Percentiles rank a stretch among this genome's conserved stretches.
phyloP scores from a whole-genome alignment of 176 grass and related monocot species.

The Paspalum notatum region DNA sequence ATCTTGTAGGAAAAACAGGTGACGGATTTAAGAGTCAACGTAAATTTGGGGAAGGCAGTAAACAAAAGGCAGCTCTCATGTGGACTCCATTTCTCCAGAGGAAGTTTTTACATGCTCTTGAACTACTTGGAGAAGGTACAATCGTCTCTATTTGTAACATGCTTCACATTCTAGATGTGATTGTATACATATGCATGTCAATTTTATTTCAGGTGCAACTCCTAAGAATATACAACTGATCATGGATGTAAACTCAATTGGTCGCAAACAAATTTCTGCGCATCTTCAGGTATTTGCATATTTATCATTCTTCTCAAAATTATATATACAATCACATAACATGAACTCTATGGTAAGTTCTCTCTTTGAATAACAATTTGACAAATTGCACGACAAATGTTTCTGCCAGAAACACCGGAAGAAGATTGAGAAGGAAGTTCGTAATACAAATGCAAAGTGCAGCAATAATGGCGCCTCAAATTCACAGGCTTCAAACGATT shows the following conservation, averaged over 20 bases:
- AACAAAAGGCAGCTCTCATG: constrained; percentile 8
- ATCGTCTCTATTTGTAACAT: neutral
- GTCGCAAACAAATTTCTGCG: constrained; percentile 30
- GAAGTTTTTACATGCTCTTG: constrained; percentile 35
- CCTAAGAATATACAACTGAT: constrained; percentile 34
- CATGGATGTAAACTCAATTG: constrained; percentile 28
- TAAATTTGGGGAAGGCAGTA: neutral
- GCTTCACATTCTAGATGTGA: neutral
- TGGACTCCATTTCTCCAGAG: constrained; percentile 41
- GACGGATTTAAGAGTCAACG: neutral
- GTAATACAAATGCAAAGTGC: neutral
- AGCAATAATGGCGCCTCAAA: neutral
- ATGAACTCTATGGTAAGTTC: neutral
- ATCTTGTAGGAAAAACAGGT: neutral
- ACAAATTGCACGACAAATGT: neutral
- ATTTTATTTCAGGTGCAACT: constrained; percentile 33
- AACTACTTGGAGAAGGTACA: constrained; percentile 44
- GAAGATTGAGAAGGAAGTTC: neutral
- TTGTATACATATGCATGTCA: neutral
- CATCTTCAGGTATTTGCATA: constrained; percentile 36
- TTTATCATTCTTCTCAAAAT: neutral
- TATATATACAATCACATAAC: neutral
- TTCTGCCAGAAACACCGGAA: constrained; percentile 37
- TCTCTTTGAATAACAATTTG: neutral
- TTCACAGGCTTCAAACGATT: neutral